Base-by-base conservation (phyloP, 306 rosid species). In the Hippophae tibetana region DNA sequence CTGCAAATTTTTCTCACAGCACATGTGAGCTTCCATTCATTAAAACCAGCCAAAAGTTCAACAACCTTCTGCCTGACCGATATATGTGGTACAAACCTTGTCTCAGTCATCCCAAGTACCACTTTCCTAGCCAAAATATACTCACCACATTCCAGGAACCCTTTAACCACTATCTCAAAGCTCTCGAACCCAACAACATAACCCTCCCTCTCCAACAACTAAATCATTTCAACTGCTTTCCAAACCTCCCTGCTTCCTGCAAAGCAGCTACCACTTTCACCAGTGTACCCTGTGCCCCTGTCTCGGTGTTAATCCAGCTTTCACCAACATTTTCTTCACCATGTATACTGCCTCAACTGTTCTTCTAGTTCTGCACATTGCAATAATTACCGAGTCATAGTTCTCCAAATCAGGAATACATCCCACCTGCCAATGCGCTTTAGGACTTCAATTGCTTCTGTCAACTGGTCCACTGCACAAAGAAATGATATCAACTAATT, bases 81-180 rank as follows among this genome's bases (percentile, higher is more conserved):
- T 58, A 85, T 87, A 67, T 79, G 75, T 0, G 96, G 96, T 68
- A 81, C 47, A 75, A 77, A 69, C 26, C 79, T 81, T 62, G 60
- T 71, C 46, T 71, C 67, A 3, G 74, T 61, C 98, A 85, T 90
- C 73, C 78, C 64, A 69, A 75, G 74, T 41, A 63, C 87, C 66
- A 76, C 84, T 79, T 87, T 87, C 72, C 83, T 95, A 0, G 95
- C 92, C 69, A 87, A 78, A 79, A 83, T 74, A 69, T 79, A 83
- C 72, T 90, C 92, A 1, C 43, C 67, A 57, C 56, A 72, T 82
- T 85, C 98, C 73, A 87, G 62, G 70, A 94, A 87, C 52, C 90
- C 90, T 61, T 90, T 77, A 64, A 68, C 74, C 42, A 78, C 85
- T 58, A 69, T 12, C 73, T 90, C 95, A 27, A 87, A 81, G 81